These are phyloP conservation scores for Citrus maxima DNA, from an alignment of 345 rosid species.

Conservation along the genomic window DNA sequence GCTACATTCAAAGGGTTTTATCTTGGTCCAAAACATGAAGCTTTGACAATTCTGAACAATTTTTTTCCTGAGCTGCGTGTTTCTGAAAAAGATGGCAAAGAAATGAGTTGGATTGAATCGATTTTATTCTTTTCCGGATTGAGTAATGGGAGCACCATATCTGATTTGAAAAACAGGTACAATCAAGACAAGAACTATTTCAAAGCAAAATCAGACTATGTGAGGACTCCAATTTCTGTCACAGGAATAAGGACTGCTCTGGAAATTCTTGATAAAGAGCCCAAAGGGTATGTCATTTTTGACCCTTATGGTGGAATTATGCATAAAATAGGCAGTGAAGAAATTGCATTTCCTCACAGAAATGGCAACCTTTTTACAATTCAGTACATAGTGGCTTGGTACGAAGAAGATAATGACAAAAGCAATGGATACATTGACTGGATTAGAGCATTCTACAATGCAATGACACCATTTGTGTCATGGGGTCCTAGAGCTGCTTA, in stretches of 20 bases:
- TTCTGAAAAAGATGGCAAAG: conserved; percentile 33
- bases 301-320: conserved; percentile 61
- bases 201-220: conserved; percentile 59
- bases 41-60: conserved; percentile 19
- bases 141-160: conserved; percentile 17
- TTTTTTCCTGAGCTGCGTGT: conserved; percentile 40
- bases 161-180: conserved; percentile 28
- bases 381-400: conserved; percentile 54
- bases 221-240: conserved; percentile 31
- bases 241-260: conserved; percentile 28
- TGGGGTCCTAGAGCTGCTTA: conserved; percentile 53
- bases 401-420: conserved; percentile 26
- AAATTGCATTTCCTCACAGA: conserved; percentile 59
- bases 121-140: conserved; percentile 40
- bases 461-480: conserved; percentile 47
- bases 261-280: conserved; percentile 26
- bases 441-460: conserved; percentile 36
- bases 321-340: conserved; percentile 35
- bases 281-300: conserved; percentile 33
- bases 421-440: conserved; percentile 20
- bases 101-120: conserved; percentile 57
- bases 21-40: conserved; percentile 35
- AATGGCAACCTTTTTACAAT: conserved; percentile 41
- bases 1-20: conserved; percentile 49
- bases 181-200: conserved; percentile 30